Evolutionary conservation across 2,329 filamentous ascomycete species (phyloP), one percentile per base, ranked within the genome.

Genomic region (Daldinia eschscholtzii): DNA sequence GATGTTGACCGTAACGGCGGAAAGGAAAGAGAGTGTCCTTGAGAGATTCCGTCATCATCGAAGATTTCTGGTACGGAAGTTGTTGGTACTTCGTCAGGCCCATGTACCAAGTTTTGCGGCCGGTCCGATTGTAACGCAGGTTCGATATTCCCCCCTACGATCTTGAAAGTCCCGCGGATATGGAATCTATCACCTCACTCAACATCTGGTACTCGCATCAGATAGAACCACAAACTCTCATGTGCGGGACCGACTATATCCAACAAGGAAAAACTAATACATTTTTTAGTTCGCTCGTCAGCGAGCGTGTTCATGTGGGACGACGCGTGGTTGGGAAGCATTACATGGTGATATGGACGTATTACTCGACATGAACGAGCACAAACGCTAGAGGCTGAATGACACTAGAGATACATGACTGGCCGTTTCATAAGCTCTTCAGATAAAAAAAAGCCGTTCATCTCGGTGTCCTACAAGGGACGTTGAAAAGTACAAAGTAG

Each of bases 81-180:
- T 20, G 52, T 41, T 53, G 59, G 57, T 57, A 66, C 63, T 64
- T 62, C 63, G 67, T 57, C 63, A 60, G 66, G 53, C 57, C 30
- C 35, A 39, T 15, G 35, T 62, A 50, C 46, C 53, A 61, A 64
- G 41, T 64, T 28, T 61, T 20, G 35, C 35, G 64, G 60, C 70
- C 69, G 69, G 69, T 64, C 71, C 67, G 67, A 71, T 70, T 70
- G 41, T 64, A 64, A 60, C 61, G 42, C 57, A 46, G 48, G 50
- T 46, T 59, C 9, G 37, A 62, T 41, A 39, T 39, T 39, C 59
- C 9, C 9, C 39, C 48, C 15, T 33, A 48, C 55, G n/a, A 57
- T 41, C 46, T 35, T 10, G 33, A 35, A 35, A 35, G 33, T 35
- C 6, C 33, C 33, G 33, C 33, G 33, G 33, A 35, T 35, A 35